Conservation (phyloP, 768 basidiomycete species). For the Naematelia aurantialba region DNA sequence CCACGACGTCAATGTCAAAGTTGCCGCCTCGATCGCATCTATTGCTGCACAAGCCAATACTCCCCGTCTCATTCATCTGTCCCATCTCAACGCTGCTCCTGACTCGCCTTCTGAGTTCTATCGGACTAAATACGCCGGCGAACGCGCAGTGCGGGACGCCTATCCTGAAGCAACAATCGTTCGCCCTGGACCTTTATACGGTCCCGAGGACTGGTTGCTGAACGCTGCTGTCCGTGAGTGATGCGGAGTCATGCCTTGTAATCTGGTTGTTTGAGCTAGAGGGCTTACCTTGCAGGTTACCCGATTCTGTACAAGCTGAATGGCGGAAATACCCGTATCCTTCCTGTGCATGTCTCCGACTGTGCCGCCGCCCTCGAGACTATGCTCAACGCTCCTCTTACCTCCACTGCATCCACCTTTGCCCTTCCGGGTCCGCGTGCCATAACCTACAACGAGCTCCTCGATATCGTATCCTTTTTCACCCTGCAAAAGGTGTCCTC, state of each 20-base stretch:
- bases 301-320: constrained; percentile 94
- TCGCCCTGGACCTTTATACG: constrained; percentile 78
- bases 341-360: constrained; percentile 90
- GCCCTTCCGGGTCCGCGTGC: constrained; percentile 85
- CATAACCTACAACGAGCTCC: constrained; percentile 64
- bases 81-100: constrained; percentile 83
- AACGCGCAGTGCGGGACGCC: constrained; percentile 73
- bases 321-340: constrained; percentile 75
- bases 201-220: constrained; percentile 90
- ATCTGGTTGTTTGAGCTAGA: not conserved
- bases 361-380: constrained; percentile 88
- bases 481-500: constrained; percentile 71
- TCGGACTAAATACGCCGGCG: constrained; percentile 82
- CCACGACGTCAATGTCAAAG: constrained; percentile 72
- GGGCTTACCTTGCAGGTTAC: constrained; percentile 59
- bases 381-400: constrained; percentile 61
- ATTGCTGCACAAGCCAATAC: constrained; percentile 74
- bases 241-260: not conserved
- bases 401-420: constrained; percentile 58
- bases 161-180: constrained; percentile 86
- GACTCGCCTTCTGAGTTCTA: constrained; percentile 79
- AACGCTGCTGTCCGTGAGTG: constrained; percentile 84
- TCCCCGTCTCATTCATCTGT: constrained; percentile 83
- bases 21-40: constrained; percentile 79
- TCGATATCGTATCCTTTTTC: constrained; percentile 65